Conservation (phyloP, 805 yeast species). For the Candida tammaniensis region DNA sequence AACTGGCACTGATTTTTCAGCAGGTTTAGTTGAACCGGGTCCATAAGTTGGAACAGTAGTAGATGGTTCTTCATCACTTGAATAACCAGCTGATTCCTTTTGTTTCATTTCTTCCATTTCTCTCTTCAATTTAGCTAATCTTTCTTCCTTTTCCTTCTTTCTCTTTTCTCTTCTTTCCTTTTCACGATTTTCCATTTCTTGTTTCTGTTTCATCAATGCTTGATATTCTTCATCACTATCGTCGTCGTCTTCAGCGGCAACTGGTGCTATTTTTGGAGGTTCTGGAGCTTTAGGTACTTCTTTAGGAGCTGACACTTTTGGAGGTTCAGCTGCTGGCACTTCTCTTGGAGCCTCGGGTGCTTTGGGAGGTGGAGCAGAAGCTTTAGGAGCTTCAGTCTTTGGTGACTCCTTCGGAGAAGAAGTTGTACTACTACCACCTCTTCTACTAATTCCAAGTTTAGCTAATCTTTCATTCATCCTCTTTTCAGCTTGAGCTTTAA, state of each 20-base stretch:
- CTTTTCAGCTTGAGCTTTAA: conserved; percentile 71
- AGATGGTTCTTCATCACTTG: conserved; percentile 13
- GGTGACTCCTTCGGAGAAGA: conserved; percentile 1
- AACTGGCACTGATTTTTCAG: conserved; percentile 2
- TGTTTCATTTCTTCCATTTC: conserved; percentile 56
- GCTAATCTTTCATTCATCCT: conserved; percentile 86
- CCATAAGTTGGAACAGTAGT: conserved; percentile 18
- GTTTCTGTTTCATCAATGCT: conserved; percentile 44
- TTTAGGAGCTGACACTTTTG: conserved; percentile 11
- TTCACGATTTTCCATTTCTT: conserved; percentile 43
- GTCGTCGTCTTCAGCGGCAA: conserved; percentile 18
- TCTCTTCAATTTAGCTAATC: conserved; percentile 53
- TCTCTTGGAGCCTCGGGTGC: not conserved
- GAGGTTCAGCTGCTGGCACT: conserved; percentile 5
- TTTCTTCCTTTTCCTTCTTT: conserved; percentile 57
- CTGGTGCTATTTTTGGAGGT: conserved; percentile 9
- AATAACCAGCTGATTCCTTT: conserved; percentile 24
- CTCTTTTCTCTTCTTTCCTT: conserved; percentile 46
- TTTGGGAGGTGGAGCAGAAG: not conserved
- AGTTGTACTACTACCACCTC: conserved; percentile 11
- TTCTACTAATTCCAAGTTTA: conserved; percentile 64
- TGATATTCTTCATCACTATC: conserved; percentile 49
- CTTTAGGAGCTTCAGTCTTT: not conserved
- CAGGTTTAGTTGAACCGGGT: conserved; percentile 7
- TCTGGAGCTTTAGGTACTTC: too few species aligned